These are phyloP conservation scores for Lentinula sp. DNA, from an alignment of 768 basidiomycete genomes.

Conservation along the genomic window DNA sequence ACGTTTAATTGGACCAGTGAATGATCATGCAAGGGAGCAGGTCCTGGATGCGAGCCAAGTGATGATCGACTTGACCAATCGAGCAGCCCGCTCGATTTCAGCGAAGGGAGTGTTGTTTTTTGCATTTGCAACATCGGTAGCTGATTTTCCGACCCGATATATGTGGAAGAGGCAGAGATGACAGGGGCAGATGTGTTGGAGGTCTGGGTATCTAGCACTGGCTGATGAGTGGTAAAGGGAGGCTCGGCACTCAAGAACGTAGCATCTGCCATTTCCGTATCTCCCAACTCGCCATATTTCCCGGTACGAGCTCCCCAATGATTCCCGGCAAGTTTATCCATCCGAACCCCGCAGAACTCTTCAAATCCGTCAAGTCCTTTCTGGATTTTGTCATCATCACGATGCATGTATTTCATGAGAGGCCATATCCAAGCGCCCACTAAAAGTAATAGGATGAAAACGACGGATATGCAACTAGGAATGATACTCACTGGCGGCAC, in stretches of 20 bases:
- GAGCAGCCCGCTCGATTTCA: slow-evolving; percentile 5
- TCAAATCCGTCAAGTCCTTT: slow-evolving; percentile 1
- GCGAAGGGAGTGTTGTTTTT: not conserved
- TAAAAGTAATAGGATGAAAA: not conserved
- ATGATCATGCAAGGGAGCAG: not conserved
- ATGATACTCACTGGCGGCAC: slow-evolving; percentile 32
- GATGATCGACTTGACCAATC: slow-evolving; percentile 4
- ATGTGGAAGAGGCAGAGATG: not conserved
- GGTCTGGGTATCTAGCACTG: not conserved
- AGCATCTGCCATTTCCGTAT: not conserved
- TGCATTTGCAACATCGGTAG: slow-evolving; percentile 2
- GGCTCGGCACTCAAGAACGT: not conserved
- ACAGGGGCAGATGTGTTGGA: not conserved
- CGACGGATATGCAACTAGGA: not conserved
- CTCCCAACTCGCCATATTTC: not conserved
- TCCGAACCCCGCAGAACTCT: slow-evolving; percentile 4
- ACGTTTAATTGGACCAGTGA: not conserved
- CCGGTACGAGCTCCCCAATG: not conserved
- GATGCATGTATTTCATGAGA: not conserved
- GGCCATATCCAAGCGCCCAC: slow-evolving; percentile 5
- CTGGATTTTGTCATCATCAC: slow-evolving; percentile 3
- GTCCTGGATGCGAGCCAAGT: not conserved
- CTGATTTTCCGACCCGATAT: not conserved
- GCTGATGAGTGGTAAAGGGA: not conserved
- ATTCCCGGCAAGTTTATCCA: not conserved